Evolutionary conservation across 2,329 filamentous ascomycete species (phyloP).

Genomic region (Fusarium praegraminearum): DNA sequence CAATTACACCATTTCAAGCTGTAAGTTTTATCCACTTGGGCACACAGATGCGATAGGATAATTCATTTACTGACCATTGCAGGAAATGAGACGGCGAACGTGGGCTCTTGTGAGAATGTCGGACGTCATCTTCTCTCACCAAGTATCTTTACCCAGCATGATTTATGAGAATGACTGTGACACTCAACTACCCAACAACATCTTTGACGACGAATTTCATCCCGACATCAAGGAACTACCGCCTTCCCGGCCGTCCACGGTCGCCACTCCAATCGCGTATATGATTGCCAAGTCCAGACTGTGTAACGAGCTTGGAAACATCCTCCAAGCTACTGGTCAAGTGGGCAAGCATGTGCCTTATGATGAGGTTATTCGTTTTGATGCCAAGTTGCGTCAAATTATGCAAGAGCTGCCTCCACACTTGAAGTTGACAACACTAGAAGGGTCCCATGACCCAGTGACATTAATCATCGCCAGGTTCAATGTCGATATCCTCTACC

Average conservation of each 20-base stretch:
- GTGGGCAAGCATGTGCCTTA: constrained; percentile 69
- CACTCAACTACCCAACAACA: constrained; percentile 78
- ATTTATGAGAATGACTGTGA: constrained; percentile 81
- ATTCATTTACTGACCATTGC: constrained; percentile 13
- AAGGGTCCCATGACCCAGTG: constrained; percentile 82
- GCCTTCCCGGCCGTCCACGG: constrained; percentile 72
- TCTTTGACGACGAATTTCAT: constrained; percentile 84
- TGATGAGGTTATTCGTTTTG: constrained; percentile 73
- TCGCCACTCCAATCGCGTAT: constrained; percentile 82
- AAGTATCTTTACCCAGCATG: constrained; percentile 75
- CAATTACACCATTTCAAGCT: constrained; percentile 78
- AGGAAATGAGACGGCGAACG: constrained; percentile 77
- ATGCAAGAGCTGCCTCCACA: constrained; percentile 81
- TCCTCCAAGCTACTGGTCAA: constrained; percentile 73
- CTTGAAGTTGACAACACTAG: constrained; percentile 78
- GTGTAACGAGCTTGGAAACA: constrained; percentile 75
- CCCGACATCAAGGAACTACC: constrained; percentile 76
- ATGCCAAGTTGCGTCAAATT: constrained; percentile 70
- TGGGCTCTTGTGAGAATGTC: constrained; percentile 79
- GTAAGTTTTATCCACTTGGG: constrained; percentile 55
- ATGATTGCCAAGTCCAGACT: constrained; percentile 80
- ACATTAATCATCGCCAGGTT: constrained; percentile 88
- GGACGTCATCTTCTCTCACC: constrained; percentile 83
- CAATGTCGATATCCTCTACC: constrained; percentile 84
- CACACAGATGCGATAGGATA: background rate